A percentile compares a stretch with the other conserved stretches of the same genome.
These are phyloP conservation scores for Withania somnifera DNA, from an alignment of 305 asterid genomes.

Conservation along the genomic window DNA sequence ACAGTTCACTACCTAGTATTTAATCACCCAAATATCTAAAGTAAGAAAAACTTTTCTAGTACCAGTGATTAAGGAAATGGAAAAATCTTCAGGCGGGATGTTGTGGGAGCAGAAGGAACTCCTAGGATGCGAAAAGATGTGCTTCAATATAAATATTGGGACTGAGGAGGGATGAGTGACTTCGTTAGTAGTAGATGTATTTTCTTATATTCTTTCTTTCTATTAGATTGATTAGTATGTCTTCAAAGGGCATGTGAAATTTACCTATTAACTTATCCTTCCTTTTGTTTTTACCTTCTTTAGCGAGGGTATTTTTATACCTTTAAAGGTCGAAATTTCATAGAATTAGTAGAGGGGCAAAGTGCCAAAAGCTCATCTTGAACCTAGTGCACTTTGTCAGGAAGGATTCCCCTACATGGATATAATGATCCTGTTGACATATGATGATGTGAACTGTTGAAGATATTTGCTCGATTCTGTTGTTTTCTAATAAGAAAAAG, in stretches of 20 bases:
- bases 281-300: background rate
- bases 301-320: background rate
- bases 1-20: background rate
- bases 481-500: background rate
- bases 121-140: background rate
- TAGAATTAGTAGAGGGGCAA: background rate
- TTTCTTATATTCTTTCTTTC: background rate
- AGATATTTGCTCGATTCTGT: background rate
- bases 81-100: background rate
- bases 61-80: background rate
- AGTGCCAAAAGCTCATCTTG: background rate
- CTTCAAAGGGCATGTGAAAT: background rate
- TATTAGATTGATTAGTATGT: background rate
- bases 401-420: background rate
- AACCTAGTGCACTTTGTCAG: background rate
- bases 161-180: background rate
- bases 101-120: background rate
- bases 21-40: background rate
- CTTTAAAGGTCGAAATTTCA: background rate
- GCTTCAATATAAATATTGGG: background rate
- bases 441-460: background rate
- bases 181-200: background rate
- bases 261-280: background rate
- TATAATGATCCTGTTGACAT: background rate
- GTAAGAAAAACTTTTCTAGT: background rate